phyloP scores from a whole-genome alignment of 495 filamentous ascomycete species.

The Wilcoxina mikolae region DNA sequence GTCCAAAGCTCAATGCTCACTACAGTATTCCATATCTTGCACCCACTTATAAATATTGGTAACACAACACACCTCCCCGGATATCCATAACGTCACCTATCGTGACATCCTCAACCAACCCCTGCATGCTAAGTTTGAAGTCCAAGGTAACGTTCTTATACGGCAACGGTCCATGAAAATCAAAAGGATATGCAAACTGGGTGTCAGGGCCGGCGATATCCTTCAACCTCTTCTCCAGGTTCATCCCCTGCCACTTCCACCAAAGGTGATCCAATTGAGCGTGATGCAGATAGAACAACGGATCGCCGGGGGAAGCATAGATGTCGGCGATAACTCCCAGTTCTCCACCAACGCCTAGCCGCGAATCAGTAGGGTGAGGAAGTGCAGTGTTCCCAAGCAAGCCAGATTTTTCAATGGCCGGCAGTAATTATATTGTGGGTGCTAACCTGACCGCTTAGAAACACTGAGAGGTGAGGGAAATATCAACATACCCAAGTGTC shows the following conservation, averaged over 20 bases:
- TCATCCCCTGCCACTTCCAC: conserved; percentile 32
- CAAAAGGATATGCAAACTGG: neutral
- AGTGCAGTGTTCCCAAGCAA: neutral
- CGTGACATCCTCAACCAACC: neutral
- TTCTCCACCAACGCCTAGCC: neutral
- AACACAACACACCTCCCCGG: conserved; percentile 4
- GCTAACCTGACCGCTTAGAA: neutral
- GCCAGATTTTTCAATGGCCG: neutral
- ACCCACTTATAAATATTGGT: neutral
- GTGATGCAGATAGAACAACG: conserved; percentile 48
- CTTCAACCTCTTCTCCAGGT: neutral
- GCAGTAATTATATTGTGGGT: neutral
- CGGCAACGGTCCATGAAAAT: conserved; percentile 1
- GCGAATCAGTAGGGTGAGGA: neutral
- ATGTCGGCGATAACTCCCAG: conserved; percentile 27
- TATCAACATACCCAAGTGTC: neutral
- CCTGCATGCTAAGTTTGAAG: conserved; percentile 6
- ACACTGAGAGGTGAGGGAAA: neutral
- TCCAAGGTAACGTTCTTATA: conserved; percentile 12
- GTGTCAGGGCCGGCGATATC: conserved; percentile 1
- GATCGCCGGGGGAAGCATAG: conserved; percentile 40
- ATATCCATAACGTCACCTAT: conserved; percentile 16
- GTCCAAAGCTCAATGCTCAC: too few relatives aligned
- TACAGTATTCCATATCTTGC: neutral
- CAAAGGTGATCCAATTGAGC: conserved; percentile 43